Evolutionary conservation across 176 grass and related monocot species (phyloP), one percentile per base, ranked within the genome.

Genomic region (Hordeum marinum): DNA sequence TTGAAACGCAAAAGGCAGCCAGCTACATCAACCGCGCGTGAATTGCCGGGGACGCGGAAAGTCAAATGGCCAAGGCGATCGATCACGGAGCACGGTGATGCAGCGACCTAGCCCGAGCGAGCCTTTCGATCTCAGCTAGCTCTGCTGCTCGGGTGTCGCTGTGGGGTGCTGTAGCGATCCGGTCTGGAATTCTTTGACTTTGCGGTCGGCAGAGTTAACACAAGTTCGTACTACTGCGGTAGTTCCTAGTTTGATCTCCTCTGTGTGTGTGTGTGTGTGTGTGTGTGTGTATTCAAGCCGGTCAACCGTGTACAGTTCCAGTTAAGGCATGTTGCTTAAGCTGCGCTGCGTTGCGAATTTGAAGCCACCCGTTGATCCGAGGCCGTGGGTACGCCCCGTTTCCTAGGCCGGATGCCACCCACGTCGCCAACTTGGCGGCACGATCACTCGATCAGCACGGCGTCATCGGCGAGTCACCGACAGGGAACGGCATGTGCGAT

Each of bases 1-100:
- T 87, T 76, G 45, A 82, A 87, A 81, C 45, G 11, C 70, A 68
- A 76, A 87, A 87, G 78, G 78, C 63, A 14, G 17, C 62, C 62
- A 18, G 63, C 48, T 23, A 21, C 5, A 82, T 21, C 80, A 54
- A 81, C 79, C 3, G 20, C 31, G 48, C 80, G 48, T 29, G 50
- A 26, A 17, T 4, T 34, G 32, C 32, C 4, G 29, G 29, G 29
- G 29, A 29, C 29, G 29, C 29, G 29, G 29, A 29, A 29, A 29
- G 21, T 23, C 13, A 78, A 37, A n/a, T 10, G 20, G 48, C 9
- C 24, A 50, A 26, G 43, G 25, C 7, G 42, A 48, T 73, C 14
- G 67, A 57, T 52, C 15, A 42, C n/a, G n/a, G 36, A 21, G 83
- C 24, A 23, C 1, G 26, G 76, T 37, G 64, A 36, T 27, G 42